Evolutionary conservation across 208 protist species (phyloP).

Genomic region (Leishmania mexicana): DNA sequence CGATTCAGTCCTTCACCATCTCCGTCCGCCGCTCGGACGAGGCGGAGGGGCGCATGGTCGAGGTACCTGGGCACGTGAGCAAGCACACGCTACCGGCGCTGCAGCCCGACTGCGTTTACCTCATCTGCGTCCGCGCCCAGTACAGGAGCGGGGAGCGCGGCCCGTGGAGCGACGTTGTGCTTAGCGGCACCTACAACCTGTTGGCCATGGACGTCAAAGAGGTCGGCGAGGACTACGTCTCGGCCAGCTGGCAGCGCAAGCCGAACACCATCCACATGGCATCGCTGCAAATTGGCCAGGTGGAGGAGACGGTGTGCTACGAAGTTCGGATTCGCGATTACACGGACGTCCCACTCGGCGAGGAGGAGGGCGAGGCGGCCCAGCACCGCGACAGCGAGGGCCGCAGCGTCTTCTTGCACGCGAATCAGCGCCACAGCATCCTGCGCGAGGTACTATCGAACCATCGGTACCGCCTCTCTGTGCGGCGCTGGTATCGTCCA

Average conservation of each 20-base stretch:
- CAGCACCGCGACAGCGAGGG: conserved; percentile 21
- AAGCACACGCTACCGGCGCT: conserved; percentile 62
- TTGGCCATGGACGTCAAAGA: conserved; percentile 62
- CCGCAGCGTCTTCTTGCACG: conserved; percentile 42
- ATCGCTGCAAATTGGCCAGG: conserved; percentile 49
- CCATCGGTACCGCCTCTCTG: conserved; percentile 76
- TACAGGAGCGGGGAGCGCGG: conserved; percentile 80
- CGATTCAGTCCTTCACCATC: conserved; percentile 52
- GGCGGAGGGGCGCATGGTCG: conserved; percentile 58
- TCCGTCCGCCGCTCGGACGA: conserved; percentile 48
- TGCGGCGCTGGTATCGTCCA: conserved; percentile 89
- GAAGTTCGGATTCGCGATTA: conserved; percentile 78
- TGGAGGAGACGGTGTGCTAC: conserved; percentile 85
- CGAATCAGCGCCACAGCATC: conserved; percentile 56
- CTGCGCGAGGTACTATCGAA: conserved; percentile 75
- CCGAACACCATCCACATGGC: conserved; percentile 62
- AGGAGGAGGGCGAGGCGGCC: conserved; percentile 34
- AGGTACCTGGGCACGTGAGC: conserved; percentile 48
- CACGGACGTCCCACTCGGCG: conserved; percentile 61
- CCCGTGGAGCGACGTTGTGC: conserved; percentile 54
- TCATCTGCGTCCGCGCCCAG: conserved; percentile 66
- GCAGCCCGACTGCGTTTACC: conserved; percentile 70
- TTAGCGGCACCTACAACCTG: conserved; percentile 75
- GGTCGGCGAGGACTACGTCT: conserved; percentile 86
- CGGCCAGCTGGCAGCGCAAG: conserved; percentile 71